Evolutionary conservation across 108 stramenopile genomes (phyloP), one percentile per base, ranked within the genome.

Genomic region (Nitzschia inconspicua): DNA sequence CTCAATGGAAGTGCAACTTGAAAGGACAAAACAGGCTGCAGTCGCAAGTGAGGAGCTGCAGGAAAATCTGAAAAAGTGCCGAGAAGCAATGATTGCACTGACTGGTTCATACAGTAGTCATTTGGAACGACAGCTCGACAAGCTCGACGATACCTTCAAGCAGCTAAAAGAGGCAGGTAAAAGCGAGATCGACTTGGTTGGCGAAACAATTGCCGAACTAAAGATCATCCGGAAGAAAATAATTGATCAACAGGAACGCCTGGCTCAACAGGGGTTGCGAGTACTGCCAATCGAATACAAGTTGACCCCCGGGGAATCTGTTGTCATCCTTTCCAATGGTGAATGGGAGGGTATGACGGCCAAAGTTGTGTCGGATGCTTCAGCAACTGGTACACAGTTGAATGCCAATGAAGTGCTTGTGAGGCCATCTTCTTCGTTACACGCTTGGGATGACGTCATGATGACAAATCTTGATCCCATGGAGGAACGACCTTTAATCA

Each of bases 331-430:
- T 30, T 56, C 73, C 16, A 34, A 58, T 10, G 77, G 68, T 25
- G 81, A 82, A 27, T 92, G 64, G 63, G 75, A 88, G 56, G 83
- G 81, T 27, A 62, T 64, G 24, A 73, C 64, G 11, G 84, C 75
- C 11, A 72, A 60, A 16, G 86, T 91, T 30, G 43, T 83, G 25
- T 61, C 69, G 19, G 66, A 72, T 62, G 49, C 43, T 61, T 60
- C 27, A 32, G 36, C 13, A 18, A 57, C 28, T 44, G 54, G 20
- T 39, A 57, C 19, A 23, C 37, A 32, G 6, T 50, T 43, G 42
- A 55, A 16, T 32, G 47, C 59, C 3, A 71, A 67, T 39, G 60
- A 74, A 47, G 64, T 83, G n/a, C 28, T 58, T 14, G 70, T 78
- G 11, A 25, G 52, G 11, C 70, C 66, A 7, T 57, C 52, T 28